Conservation (phyloP, 306 rosid genomes). For the Begonia masoniana region DNA sequence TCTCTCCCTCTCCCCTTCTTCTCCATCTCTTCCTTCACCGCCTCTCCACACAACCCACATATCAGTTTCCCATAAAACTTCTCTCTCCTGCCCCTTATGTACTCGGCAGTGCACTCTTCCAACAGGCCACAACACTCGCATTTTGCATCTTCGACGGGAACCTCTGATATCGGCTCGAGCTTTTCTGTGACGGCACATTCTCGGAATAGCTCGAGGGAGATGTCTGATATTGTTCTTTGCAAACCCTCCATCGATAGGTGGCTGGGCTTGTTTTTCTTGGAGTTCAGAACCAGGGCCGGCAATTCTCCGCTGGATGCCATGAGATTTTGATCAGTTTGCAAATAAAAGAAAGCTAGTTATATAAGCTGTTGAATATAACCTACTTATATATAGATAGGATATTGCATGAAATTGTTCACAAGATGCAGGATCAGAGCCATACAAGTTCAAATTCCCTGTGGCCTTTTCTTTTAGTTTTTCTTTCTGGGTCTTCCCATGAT, state of each 20-base stretch:
- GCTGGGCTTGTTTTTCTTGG: no score
- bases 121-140: constrained; percentile 62
- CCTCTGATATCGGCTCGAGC: constrained; percentile 17
- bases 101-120: constrained; percentile 44
- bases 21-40: constrained; percentile 41
- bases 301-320: no score
- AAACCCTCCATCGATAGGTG: constrained; percentile 22
- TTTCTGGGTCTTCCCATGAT: no score
- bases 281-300: no score
- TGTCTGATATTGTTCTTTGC: constrained; percentile 34
- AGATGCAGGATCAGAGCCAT: no score
- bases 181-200: background rate
- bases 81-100: constrained; percentile 19
- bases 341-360: no score
- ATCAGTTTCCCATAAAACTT: constrained; percentile 35
- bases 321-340: no score
- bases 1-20: constrained; percentile 33
- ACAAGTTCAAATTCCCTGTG: no score
- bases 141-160: constrained; percentile 16
- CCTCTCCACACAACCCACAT: constrained; percentile 48
- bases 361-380: no score
- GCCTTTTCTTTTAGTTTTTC: no score
- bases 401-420: no score
- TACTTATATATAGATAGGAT: no score
- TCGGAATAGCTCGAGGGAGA: constrained; percentile 15